phyloP scores from a whole-genome alignment of 139 green algal species.

The Coelastrella sp. region DNA sequence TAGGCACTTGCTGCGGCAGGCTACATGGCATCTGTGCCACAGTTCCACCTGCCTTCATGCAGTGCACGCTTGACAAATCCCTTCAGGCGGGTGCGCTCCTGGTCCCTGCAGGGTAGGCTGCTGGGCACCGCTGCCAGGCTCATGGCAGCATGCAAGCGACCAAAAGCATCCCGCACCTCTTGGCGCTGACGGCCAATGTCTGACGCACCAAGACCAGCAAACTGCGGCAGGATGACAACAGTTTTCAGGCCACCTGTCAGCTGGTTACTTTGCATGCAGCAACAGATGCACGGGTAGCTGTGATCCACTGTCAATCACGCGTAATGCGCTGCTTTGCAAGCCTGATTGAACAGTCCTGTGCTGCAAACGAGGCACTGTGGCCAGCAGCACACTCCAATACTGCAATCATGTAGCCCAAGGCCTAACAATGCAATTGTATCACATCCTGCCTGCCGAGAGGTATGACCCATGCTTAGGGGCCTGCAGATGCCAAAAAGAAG shows the following conservation, averaged over 20 bases:
- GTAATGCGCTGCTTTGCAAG: no score
- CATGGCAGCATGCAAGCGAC: slow-evolving; percentile 29
- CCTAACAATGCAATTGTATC: no score
- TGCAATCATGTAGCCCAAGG: no score
- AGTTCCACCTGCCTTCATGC: slow-evolving; percentile 44
- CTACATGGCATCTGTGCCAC: no score
- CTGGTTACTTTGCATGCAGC: background rate
- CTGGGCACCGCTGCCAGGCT: slow-evolving; percentile 45
- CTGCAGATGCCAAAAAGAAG: no score
- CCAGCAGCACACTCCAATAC: no score
- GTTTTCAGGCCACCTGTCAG: background rate
- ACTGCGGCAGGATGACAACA: slow-evolving; percentile 19
- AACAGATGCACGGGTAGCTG: background rate
- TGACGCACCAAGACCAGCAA: slow-evolving; percentile 36
- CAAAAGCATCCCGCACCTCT: slow-evolving; percentile 39
- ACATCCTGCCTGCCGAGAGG: no score
- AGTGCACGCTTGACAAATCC: slow-evolving; percentile 76
- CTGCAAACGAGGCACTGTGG: no score
- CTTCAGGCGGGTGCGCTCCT: slow-evolving; percentile 72
- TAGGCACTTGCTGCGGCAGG: no score
- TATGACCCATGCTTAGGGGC: no score
- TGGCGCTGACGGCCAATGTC: background rate
- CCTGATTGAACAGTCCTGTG: no score
- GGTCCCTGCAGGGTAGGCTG: slow-evolving; percentile 86
- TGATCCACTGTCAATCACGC: background rate